These are phyloP conservation scores for Oxytropis ochrocephala DNA, from an alignment of 306 rosid genomes.

Conservation along the genomic window DNA sequence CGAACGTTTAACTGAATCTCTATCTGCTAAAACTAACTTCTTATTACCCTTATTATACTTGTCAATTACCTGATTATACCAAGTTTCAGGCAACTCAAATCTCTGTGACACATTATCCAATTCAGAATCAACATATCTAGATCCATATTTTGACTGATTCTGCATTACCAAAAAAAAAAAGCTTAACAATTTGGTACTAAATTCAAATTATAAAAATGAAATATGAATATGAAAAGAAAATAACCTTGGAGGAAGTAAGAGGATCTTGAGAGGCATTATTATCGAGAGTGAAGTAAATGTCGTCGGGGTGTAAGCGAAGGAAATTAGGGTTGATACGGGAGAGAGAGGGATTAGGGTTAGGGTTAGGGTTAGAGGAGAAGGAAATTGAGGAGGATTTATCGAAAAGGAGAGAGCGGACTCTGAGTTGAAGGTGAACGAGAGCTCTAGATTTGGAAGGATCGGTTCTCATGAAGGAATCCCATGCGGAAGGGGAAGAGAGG, in stretches of 20 bases:
- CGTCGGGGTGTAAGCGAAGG: slow-evolving; percentile 72
- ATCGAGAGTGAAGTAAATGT: slow-evolving; percentile 76
- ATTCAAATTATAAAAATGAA: not conserved
- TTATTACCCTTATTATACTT: slow-evolving; percentile 47
- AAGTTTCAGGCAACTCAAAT: slow-evolving; percentile 63
- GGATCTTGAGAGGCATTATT: slow-evolving; percentile 22
- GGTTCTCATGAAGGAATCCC: slow-evolving; percentile 71
- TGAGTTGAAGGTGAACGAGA: slow-evolving; percentile 70
- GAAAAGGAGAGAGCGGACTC: slow-evolving; percentile 90
- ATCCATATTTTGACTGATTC: slow-evolving; percentile 59
- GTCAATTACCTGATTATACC: slow-evolving; percentile 77
- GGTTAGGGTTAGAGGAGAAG: slow-evolving; percentile 18
- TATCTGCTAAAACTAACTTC: slow-evolving; percentile 45
- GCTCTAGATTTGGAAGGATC: slow-evolving; percentile 67
- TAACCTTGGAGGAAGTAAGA: slow-evolving; percentile 48
- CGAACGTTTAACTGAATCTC: slow-evolving; percentile 60
- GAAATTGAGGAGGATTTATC: slow-evolving; percentile 74
- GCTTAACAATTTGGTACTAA: not conserved
- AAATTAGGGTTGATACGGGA: slow-evolving; percentile 47
- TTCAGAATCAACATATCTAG: slow-evolving; percentile 64
- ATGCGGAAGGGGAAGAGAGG: slow-evolving; percentile 64
- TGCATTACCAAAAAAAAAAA: slow-evolving; percentile 20
- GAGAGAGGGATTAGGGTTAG: slow-evolving; percentile 8
- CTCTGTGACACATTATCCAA: slow-evolving; percentile 40
- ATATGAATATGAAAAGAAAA: slow-evolving; percentile 17